Evolutionary conservation across 2,329 filamentous ascomycete species (phyloP).

Genomic region (Beauveria sp.): DNA sequence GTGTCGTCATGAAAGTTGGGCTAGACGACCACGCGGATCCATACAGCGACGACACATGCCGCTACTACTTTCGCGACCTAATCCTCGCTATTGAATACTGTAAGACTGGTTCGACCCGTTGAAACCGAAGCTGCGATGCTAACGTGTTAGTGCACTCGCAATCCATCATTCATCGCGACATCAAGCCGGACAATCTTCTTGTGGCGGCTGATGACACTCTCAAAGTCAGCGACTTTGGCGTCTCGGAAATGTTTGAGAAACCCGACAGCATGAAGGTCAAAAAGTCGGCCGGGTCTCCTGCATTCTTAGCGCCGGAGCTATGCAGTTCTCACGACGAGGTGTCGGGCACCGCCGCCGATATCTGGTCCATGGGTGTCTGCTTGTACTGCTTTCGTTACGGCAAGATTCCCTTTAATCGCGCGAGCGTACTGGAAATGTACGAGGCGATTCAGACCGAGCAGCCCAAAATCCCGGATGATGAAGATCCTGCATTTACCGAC

Average conservation of each 20-base stretch:
- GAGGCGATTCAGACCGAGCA: conserved; percentile 73
- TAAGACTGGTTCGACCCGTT: conserved; percentile 34
- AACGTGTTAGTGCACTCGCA: conserved; percentile 68
- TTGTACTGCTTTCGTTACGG: conserved; percentile 90
- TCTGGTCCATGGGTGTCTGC: conserved; percentile 98
- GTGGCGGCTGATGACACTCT: conserved; percentile 87
- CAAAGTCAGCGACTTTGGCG: conserved; percentile 97
- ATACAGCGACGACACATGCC: conserved; percentile 73
- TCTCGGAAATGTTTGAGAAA: conserved; percentile 97
- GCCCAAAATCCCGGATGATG: conserved; percentile 52
- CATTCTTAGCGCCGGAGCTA: conserved; percentile 88
- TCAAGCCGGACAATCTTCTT: conserved; percentile 94
- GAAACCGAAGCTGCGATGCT: neutral
- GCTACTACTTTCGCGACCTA: conserved; percentile 90
- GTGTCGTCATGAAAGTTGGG: conserved; percentile 92
- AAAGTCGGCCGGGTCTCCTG: conserved; percentile 90
- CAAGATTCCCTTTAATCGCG: conserved; percentile 74
- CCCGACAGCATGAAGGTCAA: conserved; percentile 75
- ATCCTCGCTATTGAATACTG: conserved; percentile 91
- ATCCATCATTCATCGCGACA: conserved; percentile 90
- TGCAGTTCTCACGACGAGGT: conserved; percentile 84
- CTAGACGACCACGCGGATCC: conserved; percentile 76
- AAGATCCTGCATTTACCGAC: conserved; percentile 63
- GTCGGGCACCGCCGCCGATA: conserved; percentile 82
- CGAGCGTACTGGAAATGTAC: conserved; percentile 77